These are phyloP conservation scores for Piedraia hortae DNA, from an alignment of 2,329 filamentous ascomycete species.

Conservation along the genomic window DNA sequence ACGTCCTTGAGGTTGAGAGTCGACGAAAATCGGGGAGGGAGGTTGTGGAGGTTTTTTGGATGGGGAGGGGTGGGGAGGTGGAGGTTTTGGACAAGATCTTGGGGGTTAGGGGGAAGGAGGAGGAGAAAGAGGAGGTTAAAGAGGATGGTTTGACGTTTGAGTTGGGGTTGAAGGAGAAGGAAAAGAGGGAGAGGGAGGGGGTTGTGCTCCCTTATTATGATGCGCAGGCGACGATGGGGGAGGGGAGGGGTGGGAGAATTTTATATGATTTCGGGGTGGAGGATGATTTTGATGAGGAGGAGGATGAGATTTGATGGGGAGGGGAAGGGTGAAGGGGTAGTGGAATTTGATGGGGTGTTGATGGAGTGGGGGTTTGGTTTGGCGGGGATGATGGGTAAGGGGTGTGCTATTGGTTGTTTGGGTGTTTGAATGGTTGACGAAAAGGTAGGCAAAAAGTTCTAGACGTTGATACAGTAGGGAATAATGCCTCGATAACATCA, in stretches of 20 bases:
- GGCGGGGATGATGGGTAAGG: too few relatives aligned
- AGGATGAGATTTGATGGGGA: conserved; percentile 38
- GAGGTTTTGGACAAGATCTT: conserved; percentile 52
- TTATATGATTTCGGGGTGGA: conserved; percentile 90
- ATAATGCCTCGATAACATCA: too few relatives aligned
- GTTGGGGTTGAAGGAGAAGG: conserved; percentile 68
- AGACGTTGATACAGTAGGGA: too few relatives aligned
- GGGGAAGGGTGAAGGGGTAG: too few relatives aligned
- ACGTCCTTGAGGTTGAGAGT: conserved; percentile 63
- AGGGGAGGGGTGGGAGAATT: conserved; percentile 44
- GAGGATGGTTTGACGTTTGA: conserved; percentile 50
- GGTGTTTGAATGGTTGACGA: too few relatives aligned
- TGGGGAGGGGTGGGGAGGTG: conserved; percentile 13
- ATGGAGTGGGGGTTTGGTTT: too few relatives aligned
- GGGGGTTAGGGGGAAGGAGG: conserved; percentile 25
- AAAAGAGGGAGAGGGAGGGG: conserved; percentile 58
- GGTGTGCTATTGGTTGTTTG: too few relatives aligned
- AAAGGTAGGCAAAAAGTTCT: too few relatives aligned
- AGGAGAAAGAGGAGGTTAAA: conserved; percentile 19
- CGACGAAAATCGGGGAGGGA: conserved; percentile 56
- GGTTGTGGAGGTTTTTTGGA: conserved; percentile 36
- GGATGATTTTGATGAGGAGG: conserved; percentile 90
- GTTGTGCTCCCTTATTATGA: conserved; percentile 92
- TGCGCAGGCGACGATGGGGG: conserved; percentile 46
- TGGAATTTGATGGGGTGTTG: too few relatives aligned